These are phyloP conservation scores for Juglanconis sp. DNA, from an alignment of 2,329 filamentous ascomycete genomes.

Conservation along the genomic window DNA sequence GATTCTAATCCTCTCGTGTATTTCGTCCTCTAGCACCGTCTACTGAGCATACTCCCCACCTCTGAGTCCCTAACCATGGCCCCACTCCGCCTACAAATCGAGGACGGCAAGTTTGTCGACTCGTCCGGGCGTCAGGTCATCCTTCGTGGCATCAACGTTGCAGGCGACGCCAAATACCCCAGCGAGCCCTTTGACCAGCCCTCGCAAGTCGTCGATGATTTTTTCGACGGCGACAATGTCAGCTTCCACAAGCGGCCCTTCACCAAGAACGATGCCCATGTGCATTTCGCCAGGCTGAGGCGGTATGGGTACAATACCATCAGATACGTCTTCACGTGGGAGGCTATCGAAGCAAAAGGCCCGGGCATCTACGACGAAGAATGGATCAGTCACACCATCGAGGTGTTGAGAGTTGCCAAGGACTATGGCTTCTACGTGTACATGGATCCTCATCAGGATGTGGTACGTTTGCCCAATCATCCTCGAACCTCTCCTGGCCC, in stretches of 20 bases:
- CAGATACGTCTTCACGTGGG: slow-evolving; percentile 97
- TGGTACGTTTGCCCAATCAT: slow-evolving; percentile 53
- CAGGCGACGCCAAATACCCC: slow-evolving; percentile 86
- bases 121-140: slow-evolving; percentile 77
- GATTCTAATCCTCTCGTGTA: neutral
- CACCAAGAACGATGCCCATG: slow-evolving; percentile 73
- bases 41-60: no score
- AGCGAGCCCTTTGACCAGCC: slow-evolving; percentile 70
- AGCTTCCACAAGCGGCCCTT: slow-evolving; percentile 89
- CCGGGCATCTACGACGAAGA: slow-evolving; percentile 91
- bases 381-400: slow-evolving; percentile 88
- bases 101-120: slow-evolving; percentile 83
- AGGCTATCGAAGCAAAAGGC: slow-evolving; percentile 91
- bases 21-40: neutral
- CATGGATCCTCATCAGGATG: slow-evolving; percentile 98
- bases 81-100: slow-evolving; percentile 73
- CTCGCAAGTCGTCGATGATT: slow-evolving; percentile 72
- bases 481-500: neutral
- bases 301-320: slow-evolving; percentile 95
- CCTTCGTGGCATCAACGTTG: slow-evolving; percentile 89
- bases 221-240: slow-evolving; percentile 90
- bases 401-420: slow-evolving; percentile 78
- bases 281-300: slow-evolving; percentile 81
- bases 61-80: slow-evolving; percentile 55
- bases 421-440: slow-evolving; percentile 93